These are phyloP conservation scores for Fusarium hainanense DNA, from an alignment of 2,329 filamentous ascomycete species.

Conservation along the genomic window DNA sequence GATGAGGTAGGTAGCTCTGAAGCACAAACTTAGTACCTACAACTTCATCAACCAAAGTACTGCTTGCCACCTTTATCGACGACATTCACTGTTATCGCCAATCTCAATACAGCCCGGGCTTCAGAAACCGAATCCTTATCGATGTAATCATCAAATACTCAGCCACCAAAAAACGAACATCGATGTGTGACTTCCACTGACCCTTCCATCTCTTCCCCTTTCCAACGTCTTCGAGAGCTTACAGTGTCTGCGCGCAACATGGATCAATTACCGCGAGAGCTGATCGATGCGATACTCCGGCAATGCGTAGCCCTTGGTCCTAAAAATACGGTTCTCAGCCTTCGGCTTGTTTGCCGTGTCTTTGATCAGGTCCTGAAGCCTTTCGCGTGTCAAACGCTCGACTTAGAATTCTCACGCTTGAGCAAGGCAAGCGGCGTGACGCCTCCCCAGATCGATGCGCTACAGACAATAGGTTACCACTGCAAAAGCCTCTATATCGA, in stretches of 20 bases:
- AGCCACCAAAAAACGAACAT: background rate
- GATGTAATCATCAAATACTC: background rate
- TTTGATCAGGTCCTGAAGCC: conserved; percentile 62
- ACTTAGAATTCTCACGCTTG: conserved; percentile 63
- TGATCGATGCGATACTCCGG: conserved; percentile 59
- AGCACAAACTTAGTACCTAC: background rate
- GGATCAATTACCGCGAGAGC: conserved; percentile 61
- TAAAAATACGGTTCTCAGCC: conserved; percentile 58
- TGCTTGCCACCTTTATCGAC: background rate
- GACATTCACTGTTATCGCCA: no score
- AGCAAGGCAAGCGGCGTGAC: conserved; percentile 50
- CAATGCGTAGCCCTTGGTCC: conserved; percentile 55
- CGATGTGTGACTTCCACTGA: conserved; percentile 22
- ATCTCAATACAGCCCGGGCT: background rate
- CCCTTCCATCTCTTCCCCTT: conserved; percentile 13
- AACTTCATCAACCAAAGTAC: conserved; percentile 4
- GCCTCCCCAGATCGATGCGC: conserved; percentile 52
- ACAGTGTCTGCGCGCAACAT: conserved; percentile 44
- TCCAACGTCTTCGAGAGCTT: background rate
- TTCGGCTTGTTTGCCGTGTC: conserved; percentile 61
- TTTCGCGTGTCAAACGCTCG: conserved; percentile 59
- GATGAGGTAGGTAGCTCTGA: background rate
- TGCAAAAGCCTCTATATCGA: conserved; percentile 64
- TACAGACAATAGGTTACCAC: conserved; percentile 60
- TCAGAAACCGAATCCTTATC: background rate